These are phyloP conservation scores for Citrus hindsii DNA, from an alignment of 345 rosid genomes.

Conservation along the genomic window DNA sequence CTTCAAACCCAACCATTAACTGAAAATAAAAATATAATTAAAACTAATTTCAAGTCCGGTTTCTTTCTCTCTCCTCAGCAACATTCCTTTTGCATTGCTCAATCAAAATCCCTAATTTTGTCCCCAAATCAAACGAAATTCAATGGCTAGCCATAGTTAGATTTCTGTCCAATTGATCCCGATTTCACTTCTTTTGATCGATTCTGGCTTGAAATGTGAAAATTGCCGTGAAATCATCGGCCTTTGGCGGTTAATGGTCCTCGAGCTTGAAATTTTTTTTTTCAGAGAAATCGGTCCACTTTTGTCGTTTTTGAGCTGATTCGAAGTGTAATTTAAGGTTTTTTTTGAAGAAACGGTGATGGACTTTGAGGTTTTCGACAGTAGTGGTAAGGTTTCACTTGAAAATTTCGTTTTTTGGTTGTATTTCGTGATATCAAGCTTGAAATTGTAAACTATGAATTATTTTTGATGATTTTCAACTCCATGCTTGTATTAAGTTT, in stretches of 20 bases:
- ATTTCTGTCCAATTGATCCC: neutral
- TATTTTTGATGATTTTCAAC: neutral
- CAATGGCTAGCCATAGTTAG: neutral
- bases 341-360: slow-evolving; percentile 22
- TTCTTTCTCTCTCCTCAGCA: slow-evolving; percentile 20
- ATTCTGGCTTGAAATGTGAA: neutral
- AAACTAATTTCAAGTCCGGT: slow-evolving; percentile 38
- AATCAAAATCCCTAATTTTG: slow-evolving; percentile 16
- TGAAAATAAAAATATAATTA: slow-evolving; percentile 12
- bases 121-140: neutral
- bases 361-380: slow-evolving; percentile 65
- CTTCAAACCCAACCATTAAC: slow-evolving; percentile 33
- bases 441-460: neutral
- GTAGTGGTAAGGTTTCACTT: slow-evolving; percentile 51
- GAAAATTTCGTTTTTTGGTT: neutral
- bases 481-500: neutral
- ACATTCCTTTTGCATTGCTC: neutral
- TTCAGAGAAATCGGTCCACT: neutral
- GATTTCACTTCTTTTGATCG: slow-evolving; percentile 1
- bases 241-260: neutral
- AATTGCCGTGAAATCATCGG: neutral
- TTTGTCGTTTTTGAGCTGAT: neutral
- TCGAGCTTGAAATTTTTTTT: neutral
- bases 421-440: neutral
- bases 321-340: neutral